Evolutionary conservation across 2,329 filamentous ascomycete genomes (phyloP), one percentile per base, ranked within the genome.

Genomic region (Pezicula rhizophila): DNA sequence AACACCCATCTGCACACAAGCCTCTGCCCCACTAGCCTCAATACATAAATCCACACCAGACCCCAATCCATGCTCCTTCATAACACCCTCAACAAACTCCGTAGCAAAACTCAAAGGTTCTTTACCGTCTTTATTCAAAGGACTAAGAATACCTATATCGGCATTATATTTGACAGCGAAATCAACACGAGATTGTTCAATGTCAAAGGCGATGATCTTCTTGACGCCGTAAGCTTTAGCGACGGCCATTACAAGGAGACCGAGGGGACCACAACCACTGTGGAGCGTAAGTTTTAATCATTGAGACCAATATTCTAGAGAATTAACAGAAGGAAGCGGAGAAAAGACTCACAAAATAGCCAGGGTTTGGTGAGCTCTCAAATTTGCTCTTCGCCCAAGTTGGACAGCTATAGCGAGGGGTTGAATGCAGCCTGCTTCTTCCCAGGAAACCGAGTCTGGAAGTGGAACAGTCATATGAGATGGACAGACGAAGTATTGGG

Each of bases 361-460:
- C 48, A 63, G 39, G 7, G 55, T 61, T 39, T 63, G 53, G 41
- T 56, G 45, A 2, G 54, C 43, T 53, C 12, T 53, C 10, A 62
- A 47, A 4, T 47, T 46, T 2, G 76, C 78, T 59, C 78, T 75
- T 44, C 73, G 70, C 20, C 74, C 74, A 40, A 82, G 75, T 60
- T 84, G 80, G n/a, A 84, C 79, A 0, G 78, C 80, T 41, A 84
- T 79, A 15, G 75, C 72, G 31, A 84, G 71, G 2, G 80, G 80
- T 67, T 87, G 83, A 57, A 86, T 78, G 35, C 85, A 63, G 4
- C 83, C 83, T 28, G 81, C 83, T 60, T 86, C 80, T 56, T 84
- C 78, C 47, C 85, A 65, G 2, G 69, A 74, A 56, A 86, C 73
- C 37, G 66, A 65, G 18, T 78, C 75, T 0, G 83, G 81, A 2